phyloP scores from a whole-genome alignment of 78 protist species.

The Emiliania huxleyi region DNA sequence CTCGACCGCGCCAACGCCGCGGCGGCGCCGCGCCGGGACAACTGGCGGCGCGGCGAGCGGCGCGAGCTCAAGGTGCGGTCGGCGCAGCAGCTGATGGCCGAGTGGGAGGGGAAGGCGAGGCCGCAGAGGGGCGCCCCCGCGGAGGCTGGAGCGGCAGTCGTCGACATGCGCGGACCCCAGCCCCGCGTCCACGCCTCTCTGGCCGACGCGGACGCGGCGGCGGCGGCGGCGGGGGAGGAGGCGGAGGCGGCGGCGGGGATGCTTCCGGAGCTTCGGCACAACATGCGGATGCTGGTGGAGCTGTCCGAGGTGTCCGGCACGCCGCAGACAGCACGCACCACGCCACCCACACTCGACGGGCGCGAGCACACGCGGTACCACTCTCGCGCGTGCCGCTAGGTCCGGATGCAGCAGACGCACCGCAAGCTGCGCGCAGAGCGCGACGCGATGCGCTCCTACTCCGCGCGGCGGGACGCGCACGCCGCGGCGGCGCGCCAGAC shows the following conservation, averaged over 20 bases:
- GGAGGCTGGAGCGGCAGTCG: background rate
- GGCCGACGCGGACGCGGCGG: background rate
- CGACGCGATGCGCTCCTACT: background rate
- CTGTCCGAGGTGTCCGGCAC: background rate
- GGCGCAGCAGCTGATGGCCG: background rate
- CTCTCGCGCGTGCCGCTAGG: too few relatives aligned
- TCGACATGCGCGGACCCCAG: background rate
- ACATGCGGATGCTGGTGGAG: background rate
- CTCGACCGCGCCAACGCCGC: background rate
- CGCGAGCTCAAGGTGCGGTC: background rate
- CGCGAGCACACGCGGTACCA: too few relatives aligned
- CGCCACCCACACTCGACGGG: too few relatives aligned
- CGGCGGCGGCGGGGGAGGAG: background rate
- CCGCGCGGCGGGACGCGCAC: background rate
- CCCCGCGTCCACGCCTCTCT: background rate
- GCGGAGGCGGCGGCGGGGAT: background rate
- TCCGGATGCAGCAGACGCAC: background rate
- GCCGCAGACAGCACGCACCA: too few relatives aligned
- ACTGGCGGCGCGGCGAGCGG: background rate
- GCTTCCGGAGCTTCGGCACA: background rate
- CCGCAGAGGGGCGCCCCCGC: background rate
- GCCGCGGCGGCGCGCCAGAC: background rate
- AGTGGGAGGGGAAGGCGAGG: background rate
- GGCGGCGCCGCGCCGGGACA: background rate
- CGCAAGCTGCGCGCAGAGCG: background rate